Conservation (phyloP, 1,284 basidiomycete genomes). For the Ceratobasidium sp. region DNA sequence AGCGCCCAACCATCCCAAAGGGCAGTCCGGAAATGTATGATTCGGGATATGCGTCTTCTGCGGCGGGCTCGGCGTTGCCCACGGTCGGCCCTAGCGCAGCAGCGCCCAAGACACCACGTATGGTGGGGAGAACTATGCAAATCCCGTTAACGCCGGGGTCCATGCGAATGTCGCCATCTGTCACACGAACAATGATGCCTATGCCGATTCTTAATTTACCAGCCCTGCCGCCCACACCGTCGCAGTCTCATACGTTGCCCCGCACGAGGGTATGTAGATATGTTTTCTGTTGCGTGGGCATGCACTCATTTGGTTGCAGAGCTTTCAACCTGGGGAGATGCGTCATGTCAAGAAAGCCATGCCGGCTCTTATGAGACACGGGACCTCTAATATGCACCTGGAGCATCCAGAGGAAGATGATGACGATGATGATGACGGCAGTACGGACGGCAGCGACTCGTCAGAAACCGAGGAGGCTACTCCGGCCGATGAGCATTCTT, state of each 20-base stretch:
- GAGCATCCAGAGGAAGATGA: constrained; percentile 17
- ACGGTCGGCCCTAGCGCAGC: background rate
- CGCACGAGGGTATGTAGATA: constrained; percentile 36
- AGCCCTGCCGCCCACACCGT: constrained; percentile 16
- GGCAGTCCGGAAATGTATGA: constrained; percentile 33
- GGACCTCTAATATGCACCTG: constrained; percentile 11
- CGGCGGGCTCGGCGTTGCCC: constrained; percentile 15
- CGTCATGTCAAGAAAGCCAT: constrained; percentile 37
- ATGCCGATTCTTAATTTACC: constrained; percentile 38
- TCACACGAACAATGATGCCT: constrained; percentile 29
- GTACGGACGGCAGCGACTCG: background rate
- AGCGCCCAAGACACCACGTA: constrained; percentile 4
- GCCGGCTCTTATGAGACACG: constrained; percentile 33
- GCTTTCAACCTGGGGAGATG: constrained; percentile 35
- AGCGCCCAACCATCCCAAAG: background rate
- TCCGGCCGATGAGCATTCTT: constrained; percentile 2
- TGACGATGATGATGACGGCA: constrained; percentile 20
- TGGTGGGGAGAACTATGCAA: background rate
- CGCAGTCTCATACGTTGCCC: constrained; percentile 12
- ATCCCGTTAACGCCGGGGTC: constrained; percentile 8
- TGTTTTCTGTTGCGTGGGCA: too few species aligned
- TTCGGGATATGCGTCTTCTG: constrained; percentile 29
- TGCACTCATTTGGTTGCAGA: constrained; percentile 19
- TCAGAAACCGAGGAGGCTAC: constrained; percentile 10
- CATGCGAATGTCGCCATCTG: constrained; percentile 23